Conservation (phyloP, 73 alveolate species). For the Symbiodinium pilosum region DNA sequence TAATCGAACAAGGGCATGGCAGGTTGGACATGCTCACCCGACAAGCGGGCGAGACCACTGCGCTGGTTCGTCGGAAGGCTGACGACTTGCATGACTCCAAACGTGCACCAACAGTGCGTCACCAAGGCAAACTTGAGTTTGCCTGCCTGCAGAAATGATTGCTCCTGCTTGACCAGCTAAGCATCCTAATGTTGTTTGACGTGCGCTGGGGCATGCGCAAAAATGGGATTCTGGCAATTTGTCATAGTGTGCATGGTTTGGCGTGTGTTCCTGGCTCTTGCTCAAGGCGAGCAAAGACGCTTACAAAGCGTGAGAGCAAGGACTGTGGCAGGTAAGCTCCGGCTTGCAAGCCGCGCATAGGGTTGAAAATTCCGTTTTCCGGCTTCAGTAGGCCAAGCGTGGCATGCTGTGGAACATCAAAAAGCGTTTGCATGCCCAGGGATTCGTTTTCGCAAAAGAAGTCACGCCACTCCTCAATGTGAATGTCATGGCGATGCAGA, state of each 20-base stretch:
- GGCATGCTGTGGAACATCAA: slow-evolving; percentile 26
- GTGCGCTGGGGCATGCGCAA: background rate
- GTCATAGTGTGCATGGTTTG: background rate
- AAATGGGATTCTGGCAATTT: background rate
- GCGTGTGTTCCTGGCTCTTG: too few species aligned
- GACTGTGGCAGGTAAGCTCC: background rate
- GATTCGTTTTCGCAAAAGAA: slow-evolving; percentile 1
- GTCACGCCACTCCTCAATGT: slow-evolving; percentile 47
- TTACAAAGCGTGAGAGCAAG: background rate
- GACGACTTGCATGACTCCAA: background rate
- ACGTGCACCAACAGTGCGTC: slow-evolving; percentile 18
- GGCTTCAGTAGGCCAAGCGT: background rate
- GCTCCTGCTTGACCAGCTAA: slow-evolving; percentile 26
- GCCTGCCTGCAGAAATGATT: slow-evolving; percentile 5
- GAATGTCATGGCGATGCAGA: slow-evolving; percentile 22
- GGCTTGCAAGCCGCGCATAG: background rate
- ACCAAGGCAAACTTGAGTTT: slow-evolving; percentile 43
- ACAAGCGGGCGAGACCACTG: background rate
- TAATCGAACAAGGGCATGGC: background rate
- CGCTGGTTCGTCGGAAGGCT: too few species aligned
- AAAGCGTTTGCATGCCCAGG: slow-evolving; percentile 37
- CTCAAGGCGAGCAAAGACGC: background rate
- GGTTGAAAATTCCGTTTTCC: background rate
- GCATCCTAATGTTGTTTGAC: background rate
- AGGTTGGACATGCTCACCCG: background rate